Percentiles rank a stretch among this genome's conserved stretches.
phyloP scores from a whole-genome alignment of 1,284 basidiomycete species.

The Ustilago bromivora region DNA sequence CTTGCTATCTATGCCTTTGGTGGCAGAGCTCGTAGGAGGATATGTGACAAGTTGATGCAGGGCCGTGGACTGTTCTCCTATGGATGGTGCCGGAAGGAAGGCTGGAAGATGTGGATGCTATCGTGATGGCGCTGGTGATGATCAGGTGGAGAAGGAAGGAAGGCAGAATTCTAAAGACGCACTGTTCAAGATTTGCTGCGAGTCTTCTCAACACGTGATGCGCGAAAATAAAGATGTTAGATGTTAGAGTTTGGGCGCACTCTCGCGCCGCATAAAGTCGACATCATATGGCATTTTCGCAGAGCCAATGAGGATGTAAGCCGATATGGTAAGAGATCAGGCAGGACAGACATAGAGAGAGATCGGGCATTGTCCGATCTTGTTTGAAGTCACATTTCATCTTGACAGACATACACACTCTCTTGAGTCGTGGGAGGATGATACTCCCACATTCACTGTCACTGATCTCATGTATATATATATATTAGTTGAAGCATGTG shows the following conservation, averaged over 20 bases:
- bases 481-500: too few species aligned
- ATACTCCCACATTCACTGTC: too few species aligned
- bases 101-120: constrained; percentile 8
- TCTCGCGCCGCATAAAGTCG: too few species aligned
- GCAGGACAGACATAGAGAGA: too few species aligned
- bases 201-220: constrained; percentile 25
- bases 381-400: too few species aligned
- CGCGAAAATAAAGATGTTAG: neutral
- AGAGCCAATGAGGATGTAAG: too few species aligned
- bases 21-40: neutral
- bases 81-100: neutral
- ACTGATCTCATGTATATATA: too few species aligned
- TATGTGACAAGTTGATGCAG: neutral
- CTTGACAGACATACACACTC: too few species aligned
- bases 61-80: neutral
- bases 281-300: too few species aligned
- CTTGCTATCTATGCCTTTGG: neutral
- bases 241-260: neutral
- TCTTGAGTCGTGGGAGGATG: too few species aligned
- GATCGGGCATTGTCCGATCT: too few species aligned
- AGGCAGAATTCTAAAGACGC: constrained; percentile 10
- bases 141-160: constrained; percentile 10
- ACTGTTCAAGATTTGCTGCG: constrained; percentile 29
- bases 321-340: too few species aligned
- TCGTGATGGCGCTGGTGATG: constrained; percentile 8